Evolutionary conservation across 805 yeast species (phyloP), one percentile per base, ranked within the genome.

Genomic region (Nakazawaea laoshanensis): DNA sequence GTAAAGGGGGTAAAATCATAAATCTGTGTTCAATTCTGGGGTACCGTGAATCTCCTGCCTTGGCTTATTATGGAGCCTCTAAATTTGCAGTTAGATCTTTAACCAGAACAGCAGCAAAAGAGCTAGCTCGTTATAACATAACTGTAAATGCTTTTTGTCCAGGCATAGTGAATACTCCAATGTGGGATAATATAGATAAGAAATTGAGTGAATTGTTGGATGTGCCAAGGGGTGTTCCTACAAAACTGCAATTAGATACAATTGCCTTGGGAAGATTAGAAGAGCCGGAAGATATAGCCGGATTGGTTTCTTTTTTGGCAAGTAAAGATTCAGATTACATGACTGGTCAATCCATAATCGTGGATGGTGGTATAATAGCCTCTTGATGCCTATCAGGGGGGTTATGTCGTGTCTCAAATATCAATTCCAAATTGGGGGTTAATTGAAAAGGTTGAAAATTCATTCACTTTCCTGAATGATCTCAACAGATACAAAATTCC

Each of bases 301-400:
- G 50, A 23, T 35, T 54, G 29, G 58, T 55, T n/a, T 47, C 55
- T 17, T 61, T 55, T 43, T 41, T 61, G 21, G 61, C 56, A 3
- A 38, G 50, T 23, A 65, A 59, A 38, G 64, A 64, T 23, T 48
- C 63, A 16, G 47, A 53, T 22, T 61, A 45, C 44, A 52, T 61
- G 36, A 59, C 62, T 24, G 67, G 67, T 28, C 48, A 61, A 32
- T 64, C 60, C 41, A 42, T 61, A 24, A 48, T 44, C 34, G 62
- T 59, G 29, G 65, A 61, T 38, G 67, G 65, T 41, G 67, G 63
- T 35, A 59, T 27, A 14, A n/a, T n/a, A n/a, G n/a, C n/a, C n/a
- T n/a, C n/a, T n/a, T n/a, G n/a, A n/a, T n/a, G n/a, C n/a, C n/a
- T n/a, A n/a, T n/a, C n/a, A n/a, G n/a, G n/a, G n/a, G n/a, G n/a